phyloP scores from a whole-genome alignment of 148 eudicot genomes.

The Camellia sinensis region DNA sequence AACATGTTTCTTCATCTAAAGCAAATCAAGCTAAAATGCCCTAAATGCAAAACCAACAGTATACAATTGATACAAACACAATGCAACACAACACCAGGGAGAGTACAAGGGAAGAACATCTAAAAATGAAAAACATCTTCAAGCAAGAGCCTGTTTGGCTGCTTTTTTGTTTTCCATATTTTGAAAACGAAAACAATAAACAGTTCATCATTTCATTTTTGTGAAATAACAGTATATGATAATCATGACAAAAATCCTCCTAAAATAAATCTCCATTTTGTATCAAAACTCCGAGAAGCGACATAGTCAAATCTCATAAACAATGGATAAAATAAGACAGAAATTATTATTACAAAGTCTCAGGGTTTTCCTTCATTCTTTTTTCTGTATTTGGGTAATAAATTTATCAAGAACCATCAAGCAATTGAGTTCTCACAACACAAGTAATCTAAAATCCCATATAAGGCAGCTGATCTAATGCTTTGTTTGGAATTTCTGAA shows the following conservation, averaged over 20 bases:
- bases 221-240: not conserved
- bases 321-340: constrained; percentile 17
- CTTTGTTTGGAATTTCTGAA: constrained; percentile 18
- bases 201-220: too few species aligned
- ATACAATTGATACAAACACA: too few species aligned
- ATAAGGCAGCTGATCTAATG: constrained; percentile 15
- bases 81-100: too few species aligned
- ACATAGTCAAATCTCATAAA: constrained; percentile 6
- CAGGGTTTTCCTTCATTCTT: constrained; percentile 16
- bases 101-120: too few species aligned
- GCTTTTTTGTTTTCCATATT: too few species aligned
- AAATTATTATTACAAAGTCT: constrained; percentile 16
- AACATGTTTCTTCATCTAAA: too few species aligned
- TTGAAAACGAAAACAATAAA: too few species aligned
- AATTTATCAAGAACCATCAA: constrained; percentile 16
- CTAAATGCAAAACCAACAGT: not conserved
- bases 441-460: constrained; percentile 20
- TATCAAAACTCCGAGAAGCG: constrained; percentile 8
- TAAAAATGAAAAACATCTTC: too few species aligned
- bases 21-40: too few species aligned
- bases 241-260: not conserved
- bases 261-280: not conserved
- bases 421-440: constrained; percentile 19
- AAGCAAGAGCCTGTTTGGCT: too few species aligned
- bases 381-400: constrained; percentile 3